Conservation (phyloP, 257 asterid genomes). For the Lantana camara region DNA sequence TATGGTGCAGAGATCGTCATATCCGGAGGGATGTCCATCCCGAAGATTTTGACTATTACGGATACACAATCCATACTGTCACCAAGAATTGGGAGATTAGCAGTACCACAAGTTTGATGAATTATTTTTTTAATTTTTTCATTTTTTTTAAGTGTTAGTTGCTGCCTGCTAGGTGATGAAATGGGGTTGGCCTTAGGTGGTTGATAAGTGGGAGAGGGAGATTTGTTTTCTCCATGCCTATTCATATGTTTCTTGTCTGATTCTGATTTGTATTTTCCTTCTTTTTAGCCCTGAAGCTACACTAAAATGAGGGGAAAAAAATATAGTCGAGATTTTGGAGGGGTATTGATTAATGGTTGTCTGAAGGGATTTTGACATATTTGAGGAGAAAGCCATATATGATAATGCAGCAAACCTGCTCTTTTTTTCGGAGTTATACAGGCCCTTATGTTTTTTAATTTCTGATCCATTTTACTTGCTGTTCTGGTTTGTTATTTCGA, state of each 20-base stretch:
- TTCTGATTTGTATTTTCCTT: not conserved
- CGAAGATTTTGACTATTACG: conserved; percentile 56
- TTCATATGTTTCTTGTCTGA: not conserved
- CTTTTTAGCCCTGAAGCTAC: not conserved
- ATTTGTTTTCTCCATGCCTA: not conserved
- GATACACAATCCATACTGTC: conserved; percentile 52
- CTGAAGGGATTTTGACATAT: not conserved
- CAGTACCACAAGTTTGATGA: conserved; percentile 48
- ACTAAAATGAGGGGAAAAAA: not conserved
- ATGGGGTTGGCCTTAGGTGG: not conserved
- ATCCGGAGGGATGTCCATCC: conserved; percentile 82
- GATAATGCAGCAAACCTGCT: not conserved
- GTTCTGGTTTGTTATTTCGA: too few species aligned
- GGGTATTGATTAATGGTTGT: not conserved
- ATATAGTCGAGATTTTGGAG: not conserved
- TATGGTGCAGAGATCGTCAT: conserved; percentile 71
- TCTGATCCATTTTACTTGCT: too few species aligned
- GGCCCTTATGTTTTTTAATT: too few species aligned
- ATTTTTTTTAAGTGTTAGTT: not conserved
- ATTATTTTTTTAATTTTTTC: too few species aligned
- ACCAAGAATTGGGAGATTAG: conserved; percentile 62
- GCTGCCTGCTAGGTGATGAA: conserved; percentile 8
- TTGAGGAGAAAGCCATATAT: not conserved
- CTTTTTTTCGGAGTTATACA: too few species aligned
- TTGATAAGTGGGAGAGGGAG: not conserved